Evolutionary conservation across 2,329 filamentous ascomycete species (phyloP).

Genomic region (Pleomassaria siparia): DNA sequence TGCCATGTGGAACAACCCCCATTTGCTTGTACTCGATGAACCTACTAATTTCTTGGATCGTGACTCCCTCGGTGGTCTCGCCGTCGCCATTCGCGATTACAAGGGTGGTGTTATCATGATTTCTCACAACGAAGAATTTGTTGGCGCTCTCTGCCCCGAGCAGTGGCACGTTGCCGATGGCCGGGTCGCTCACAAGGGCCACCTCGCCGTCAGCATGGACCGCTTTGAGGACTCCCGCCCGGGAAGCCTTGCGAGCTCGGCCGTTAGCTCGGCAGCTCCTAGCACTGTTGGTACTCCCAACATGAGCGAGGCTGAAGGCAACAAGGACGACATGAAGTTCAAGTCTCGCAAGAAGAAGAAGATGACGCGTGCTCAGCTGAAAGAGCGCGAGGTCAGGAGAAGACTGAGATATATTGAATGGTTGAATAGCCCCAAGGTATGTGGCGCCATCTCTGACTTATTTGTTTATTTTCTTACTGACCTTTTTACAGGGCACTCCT

Average conservation of each 20-base stretch:
- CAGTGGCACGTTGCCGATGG: conserved; percentile 94
- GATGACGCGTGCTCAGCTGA: conserved; percentile 93
- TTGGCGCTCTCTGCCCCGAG: conserved; percentile 91
- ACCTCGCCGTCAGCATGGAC: conserved; percentile 71
- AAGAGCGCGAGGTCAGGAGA: conserved; percentile 86
- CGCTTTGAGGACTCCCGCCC: conserved; percentile 83
- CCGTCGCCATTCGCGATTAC: conserved; percentile 97
- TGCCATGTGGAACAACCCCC: conserved; percentile 99
- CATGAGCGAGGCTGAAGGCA: conserved; percentile 83
- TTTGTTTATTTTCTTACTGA: conserved; percentile 30
- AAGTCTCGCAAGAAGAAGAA: conserved; percentile 95
- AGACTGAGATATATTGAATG: conserved; percentile 79
- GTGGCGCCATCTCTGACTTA: conserved; percentile 5
- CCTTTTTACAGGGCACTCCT: conserved; percentile 39
- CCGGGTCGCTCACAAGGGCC: conserved; percentile 80
- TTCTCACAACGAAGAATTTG: conserved; percentile 98
- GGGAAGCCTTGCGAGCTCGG: conserved; percentile 47
- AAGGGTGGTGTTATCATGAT: conserved; percentile 99
- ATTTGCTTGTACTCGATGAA: conserved; percentile 95
- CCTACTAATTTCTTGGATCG: conserved; percentile 99
- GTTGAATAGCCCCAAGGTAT: conserved; percentile 69
- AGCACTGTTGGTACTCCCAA: conserved; percentile 62
- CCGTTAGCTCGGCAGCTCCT: conserved; percentile 39
- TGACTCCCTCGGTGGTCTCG: conserved; percentile 92
- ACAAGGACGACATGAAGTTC: conserved; percentile 79